Evolutionary conservation across 2,329 filamentous ascomycete species (phyloP).

Genomic region (Aspergillus pseudonomiae): DNA sequence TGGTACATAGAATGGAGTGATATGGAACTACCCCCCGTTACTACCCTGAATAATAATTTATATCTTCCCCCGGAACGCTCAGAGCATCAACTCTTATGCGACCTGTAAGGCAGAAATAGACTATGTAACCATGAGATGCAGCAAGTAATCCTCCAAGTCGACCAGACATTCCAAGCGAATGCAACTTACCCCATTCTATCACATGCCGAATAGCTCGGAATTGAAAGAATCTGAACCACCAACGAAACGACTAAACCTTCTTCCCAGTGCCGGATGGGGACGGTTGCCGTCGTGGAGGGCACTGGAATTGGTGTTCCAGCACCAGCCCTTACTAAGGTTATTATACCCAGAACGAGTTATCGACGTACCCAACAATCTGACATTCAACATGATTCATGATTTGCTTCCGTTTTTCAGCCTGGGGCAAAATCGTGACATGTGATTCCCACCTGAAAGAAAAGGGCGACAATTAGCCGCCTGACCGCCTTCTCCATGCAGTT

Average conservation of each 20-base stretch:
- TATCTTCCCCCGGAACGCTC: background rate
- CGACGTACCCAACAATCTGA: no score
- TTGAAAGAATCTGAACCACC: background rate
- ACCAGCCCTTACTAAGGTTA: no score
- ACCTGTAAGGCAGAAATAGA: background rate
- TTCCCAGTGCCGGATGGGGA: background rate
- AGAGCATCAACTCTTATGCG: background rate
- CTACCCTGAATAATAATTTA: background rate
- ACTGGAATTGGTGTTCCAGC: background rate
- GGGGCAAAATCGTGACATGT: background rate
- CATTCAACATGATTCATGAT: conserved; percentile 2
- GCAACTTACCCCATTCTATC: background rate
- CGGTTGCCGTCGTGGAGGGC: background rate
- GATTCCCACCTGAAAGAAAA: background rate
- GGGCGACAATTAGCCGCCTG: background rate
- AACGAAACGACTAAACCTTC: background rate
- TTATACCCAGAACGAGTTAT: no score
- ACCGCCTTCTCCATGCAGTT: background rate
- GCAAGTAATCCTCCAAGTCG: background rate
- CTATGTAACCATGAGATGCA: background rate
- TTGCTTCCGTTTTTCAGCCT: background rate
- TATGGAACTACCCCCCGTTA: background rate
- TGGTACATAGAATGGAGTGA: no score
- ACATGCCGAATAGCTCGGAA: background rate
- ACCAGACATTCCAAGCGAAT: background rate